Evolutionary conservation across 495 filamentous ascomycete species (phyloP).

Genomic region (Pyronema omphalodes): DNA sequence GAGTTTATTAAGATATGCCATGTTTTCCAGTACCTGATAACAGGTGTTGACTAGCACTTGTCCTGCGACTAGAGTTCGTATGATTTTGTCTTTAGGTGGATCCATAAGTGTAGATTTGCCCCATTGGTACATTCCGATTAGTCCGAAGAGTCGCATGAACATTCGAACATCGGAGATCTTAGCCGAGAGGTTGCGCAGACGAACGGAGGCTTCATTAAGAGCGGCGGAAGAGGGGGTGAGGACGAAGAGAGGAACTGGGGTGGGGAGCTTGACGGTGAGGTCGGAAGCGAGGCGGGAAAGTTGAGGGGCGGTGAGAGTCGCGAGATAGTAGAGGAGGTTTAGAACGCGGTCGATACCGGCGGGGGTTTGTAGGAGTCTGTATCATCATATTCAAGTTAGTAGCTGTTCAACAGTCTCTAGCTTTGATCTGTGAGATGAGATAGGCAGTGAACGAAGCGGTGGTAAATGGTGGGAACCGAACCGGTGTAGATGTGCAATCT

Average conservation of each 20-base stretch:
- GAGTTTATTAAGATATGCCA: slow-evolving; percentile 53
- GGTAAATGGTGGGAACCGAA: neutral
- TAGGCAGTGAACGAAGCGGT: neutral
- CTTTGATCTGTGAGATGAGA: too few species aligned
- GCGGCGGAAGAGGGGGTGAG: slow-evolving; percentile 28
- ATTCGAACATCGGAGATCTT: slow-evolving; percentile 47
- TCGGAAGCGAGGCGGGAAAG: slow-evolving; percentile 27
- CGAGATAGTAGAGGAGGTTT: slow-evolving; percentile 46
- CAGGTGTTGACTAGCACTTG: slow-evolving; percentile 47
- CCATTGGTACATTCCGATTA: slow-evolving; percentile 64
- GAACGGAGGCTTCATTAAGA: slow-evolving; percentile 27
- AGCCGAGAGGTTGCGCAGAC: slow-evolving; percentile 32
- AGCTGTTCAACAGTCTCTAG: neutral
- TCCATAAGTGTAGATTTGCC: slow-evolving; percentile 34
- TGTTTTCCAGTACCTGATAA: slow-evolving; percentile 73
- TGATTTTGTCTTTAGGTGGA: slow-evolving; percentile 27
- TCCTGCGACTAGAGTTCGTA: slow-evolving; percentile 36
- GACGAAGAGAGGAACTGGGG: slow-evolving; percentile 14
- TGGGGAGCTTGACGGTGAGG: slow-evolving; percentile 12
- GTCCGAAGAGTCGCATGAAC: slow-evolving; percentile 59
- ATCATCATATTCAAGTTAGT: neutral
- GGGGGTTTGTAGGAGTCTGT: slow-evolving; percentile 35
- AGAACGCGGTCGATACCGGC: slow-evolving; percentile 43
- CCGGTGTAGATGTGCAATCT: neutral
- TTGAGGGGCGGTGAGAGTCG: slow-evolving; percentile 31